Base-by-base conservation (phyloP, 2,329 filamentous ascomycete species). In the Aspergillus sp. region DNA sequence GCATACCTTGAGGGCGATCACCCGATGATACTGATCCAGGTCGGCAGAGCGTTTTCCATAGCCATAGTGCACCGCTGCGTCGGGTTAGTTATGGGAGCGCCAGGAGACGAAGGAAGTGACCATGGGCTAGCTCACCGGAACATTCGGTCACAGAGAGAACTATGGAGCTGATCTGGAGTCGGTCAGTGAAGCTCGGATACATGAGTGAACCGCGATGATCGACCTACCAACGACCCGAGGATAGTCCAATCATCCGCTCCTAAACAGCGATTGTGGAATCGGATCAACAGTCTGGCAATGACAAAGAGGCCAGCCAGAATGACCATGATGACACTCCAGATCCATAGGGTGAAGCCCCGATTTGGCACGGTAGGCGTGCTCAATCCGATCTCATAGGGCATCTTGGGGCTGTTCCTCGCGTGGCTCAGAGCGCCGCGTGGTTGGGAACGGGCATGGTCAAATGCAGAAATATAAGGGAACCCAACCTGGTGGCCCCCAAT, bases 31-130 rank as follows among this genome's bases (percentile, higher is more conserved):
- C 33, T 45, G 41, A 7, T 44, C 48, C 45, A 71, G 47, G 19
- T 56, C 57, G 16, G 24, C 43, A 8, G 60, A 53, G 13, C 60
- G 60, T 51, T 63, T 63, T 20, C 69, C 68, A 49, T 65, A 65
- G 7, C 69, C 69, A 60, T 66, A 54, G 30, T 62, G 58, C 33
- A 69, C 64, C 11, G 63, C 67, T 57, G 42, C 14, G 35, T 38
- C 13, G 14, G 8, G 3, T 45, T 45, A 14, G 43, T 11, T 7
- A 45, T 10, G 9, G 2, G 8, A 30, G 26, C 3, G 8, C 26
- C 26, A 30, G 22, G 1, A 30, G 8, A 30, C 3, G 2, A 30
- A 8, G 7, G 10, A 11, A 30, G 26, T 2, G 10, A 30, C 3
- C 3, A 8, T 30, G 26, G 16, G 26, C 43, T 45, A 17, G 26